Evolutionary conservation across 495 filamentous ascomycete genomes (phyloP), one percentile per base, ranked within the genome.

Genomic region (Melanomma pulvis-pyrius): DNA sequence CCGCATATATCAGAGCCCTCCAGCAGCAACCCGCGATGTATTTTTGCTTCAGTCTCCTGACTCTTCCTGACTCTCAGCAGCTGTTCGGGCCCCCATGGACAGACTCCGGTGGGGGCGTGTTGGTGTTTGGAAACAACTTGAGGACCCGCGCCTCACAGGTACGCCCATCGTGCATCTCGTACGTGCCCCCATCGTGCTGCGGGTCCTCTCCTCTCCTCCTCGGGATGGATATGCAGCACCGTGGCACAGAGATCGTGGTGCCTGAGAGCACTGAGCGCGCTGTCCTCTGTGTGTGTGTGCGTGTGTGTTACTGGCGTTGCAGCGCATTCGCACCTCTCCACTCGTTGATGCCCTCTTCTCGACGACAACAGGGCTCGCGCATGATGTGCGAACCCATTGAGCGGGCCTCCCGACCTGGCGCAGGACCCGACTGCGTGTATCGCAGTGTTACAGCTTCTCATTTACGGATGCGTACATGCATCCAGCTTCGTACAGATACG

Each of bases 171-270:
- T 63, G 30, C 60, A 25, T 21, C 26, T 21, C 22, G 21, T 21
- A 39, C 36, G 13, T 47, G 11, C 44, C 22, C 21, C 36, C 13
- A n/a, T n/a, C n/a, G n/a, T n/a, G n/a, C 26, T 58, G 15, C 62
- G 19, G 30, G 1, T 50, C 41, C 30, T 11, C 44, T 26, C 34
- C 12, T 36, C 4, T 13, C 36, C 17, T 25, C n/a, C 29, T 65
- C 36, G 63, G 63, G 39, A 61, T 47, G 63, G 56, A 9, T 41
- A 36, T 68, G 49, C 32, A 24, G 39, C 15, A 13, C 26, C 41
- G 65, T 61, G 59, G 28, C 54, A 59, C 66, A 29, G n/a, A 59
- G 60, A 64, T 64, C 60, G 60, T 50, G 60, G 60, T 63, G 59
- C 66, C 60, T 63, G 60, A 69, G 21, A 46, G 51, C 30, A 5